A percentile compares a stretch with the other conserved stretches of the same genome.
These are phyloP conservation scores for Lodderomyces beijingensis DNA, from an alignment of 1,139 yeast genomes.

Conservation along the genomic window DNA sequence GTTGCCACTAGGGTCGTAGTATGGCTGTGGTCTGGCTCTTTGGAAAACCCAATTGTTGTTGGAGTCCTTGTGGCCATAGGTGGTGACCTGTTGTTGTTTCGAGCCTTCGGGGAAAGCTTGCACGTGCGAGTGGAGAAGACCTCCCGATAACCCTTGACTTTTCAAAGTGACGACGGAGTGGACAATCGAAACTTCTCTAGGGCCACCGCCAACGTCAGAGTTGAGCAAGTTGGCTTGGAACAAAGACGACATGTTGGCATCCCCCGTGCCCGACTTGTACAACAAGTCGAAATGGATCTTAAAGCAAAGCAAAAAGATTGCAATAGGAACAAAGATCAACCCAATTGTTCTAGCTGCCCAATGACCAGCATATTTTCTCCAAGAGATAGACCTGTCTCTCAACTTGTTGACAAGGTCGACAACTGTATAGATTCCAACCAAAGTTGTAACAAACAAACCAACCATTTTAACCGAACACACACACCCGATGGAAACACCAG, in stretches of 20 bases:
- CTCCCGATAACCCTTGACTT: slow-evolving; percentile 90
- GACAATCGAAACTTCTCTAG: slow-evolving; percentile 80
- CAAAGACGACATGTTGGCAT: slow-evolving; percentile 92
- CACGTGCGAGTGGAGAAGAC: slow-evolving; percentile 89
- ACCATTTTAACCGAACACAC: slow-evolving; percentile 85
- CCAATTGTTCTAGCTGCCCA: slow-evolving; percentile 64
- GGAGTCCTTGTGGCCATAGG: slow-evolving; percentile 86
- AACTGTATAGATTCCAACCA: slow-evolving; percentile 73
- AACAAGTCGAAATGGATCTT: slow-evolving; percentile 71
- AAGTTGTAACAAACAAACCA: slow-evolving; percentile 69
- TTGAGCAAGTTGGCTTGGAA: slow-evolving; percentile 92
- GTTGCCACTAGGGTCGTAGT: slow-evolving; percentile 47
- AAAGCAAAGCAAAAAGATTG: slow-evolving; percentile 61
- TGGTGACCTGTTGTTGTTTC: slow-evolving; percentile 92
- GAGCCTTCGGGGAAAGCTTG: slow-evolving; percentile 96
- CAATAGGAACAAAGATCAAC: slow-evolving; percentile 57
- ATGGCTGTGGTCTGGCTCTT: slow-evolving; percentile 58
- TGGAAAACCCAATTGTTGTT: slow-evolving; percentile 91
- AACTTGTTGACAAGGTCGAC: slow-evolving; percentile 69
- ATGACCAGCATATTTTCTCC: slow-evolving; percentile 50
- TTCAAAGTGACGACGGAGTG: slow-evolving; percentile 76
- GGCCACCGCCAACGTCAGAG: slow-evolving; percentile 77
- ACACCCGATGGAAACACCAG: slow-evolving; percentile 75
- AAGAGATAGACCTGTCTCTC: slow-evolving; percentile 51
- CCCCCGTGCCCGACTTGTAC: slow-evolving; percentile 84